Evolutionary conservation across 2,329 filamentous ascomycete species (phyloP).

Genomic region (Teratosphaeria zuluensis): DNA sequence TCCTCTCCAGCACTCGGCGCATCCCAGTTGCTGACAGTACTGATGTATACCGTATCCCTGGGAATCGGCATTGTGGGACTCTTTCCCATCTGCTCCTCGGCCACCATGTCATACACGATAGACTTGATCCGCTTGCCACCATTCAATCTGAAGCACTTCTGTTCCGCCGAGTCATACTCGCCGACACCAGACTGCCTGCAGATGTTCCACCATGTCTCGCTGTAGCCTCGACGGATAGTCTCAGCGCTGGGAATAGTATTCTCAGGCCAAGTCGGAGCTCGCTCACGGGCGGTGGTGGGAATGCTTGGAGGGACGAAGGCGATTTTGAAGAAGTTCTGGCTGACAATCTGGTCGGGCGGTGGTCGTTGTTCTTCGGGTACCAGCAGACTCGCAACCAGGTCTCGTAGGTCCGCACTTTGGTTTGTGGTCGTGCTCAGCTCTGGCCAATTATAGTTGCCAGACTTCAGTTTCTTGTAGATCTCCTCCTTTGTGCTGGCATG

Average conservation of each 20-base stretch:
- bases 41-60: slow-evolving; percentile 38
- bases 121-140: slow-evolving; percentile 39
- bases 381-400: slow-evolving; percentile 66
- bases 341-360: slow-evolving; percentile 66
- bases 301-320: slow-evolving; percentile 59
- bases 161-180: slow-evolving; percentile 32
- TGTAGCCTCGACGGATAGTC: slow-evolving; percentile 37
- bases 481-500: slow-evolving; percentile 84
- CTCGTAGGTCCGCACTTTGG: slow-evolving; percentile 68
- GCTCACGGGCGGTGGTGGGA: slow-evolving; percentile 35
- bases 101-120: slow-evolving; percentile 41
- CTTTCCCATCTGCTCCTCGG: slow-evolving; percentile 38
- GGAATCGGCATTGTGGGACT: slow-evolving; percentile 41
- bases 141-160: slow-evolving; percentile 37
- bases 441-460: slow-evolving; percentile 74
- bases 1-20: slow-evolving; percentile 29
- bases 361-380: slow-evolving; percentile 66
- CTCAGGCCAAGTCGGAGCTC: slow-evolving; percentile 39
- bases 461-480: slow-evolving; percentile 61
- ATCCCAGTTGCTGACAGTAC: slow-evolving; percentile 26
- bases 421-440: slow-evolving; percentile 54
- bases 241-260: slow-evolving; percentile 34
- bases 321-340: slow-evolving; percentile 68
- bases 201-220: slow-evolving; percentile 41
- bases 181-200: slow-evolving; percentile 43